Base-by-base conservation (phyloP, 2,329 filamentous ascomycete genomes). In the Neofusicoccum umdonicola region DNA sequence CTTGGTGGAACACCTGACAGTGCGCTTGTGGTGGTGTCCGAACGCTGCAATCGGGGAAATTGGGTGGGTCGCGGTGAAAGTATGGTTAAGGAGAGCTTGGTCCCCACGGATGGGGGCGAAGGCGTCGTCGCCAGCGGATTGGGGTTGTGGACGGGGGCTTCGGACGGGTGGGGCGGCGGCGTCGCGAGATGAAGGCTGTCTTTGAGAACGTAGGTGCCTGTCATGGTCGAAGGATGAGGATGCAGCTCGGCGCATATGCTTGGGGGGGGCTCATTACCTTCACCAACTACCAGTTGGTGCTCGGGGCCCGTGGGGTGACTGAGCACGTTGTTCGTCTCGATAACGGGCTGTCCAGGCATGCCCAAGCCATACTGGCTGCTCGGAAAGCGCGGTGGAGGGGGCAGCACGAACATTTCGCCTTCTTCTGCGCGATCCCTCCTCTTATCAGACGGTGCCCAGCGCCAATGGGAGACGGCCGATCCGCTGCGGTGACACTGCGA, bases 291-390 rank as follows among this genome's bases (percentile, higher is more conserved):
- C 70, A 99, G 89, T 75, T 96, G 91, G 78, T 92, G 92, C 71
- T 97, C 93, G 27, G 91, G 86, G 4, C 91, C 91, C 41, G 88
- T 87, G 27, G 92, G 94, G 71, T 91, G 90, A 65, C 87, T 87
- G 67, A 99, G 82, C 44, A 88, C 90, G 76, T 98, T 99, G 79
- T 95, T 96, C 62, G 94, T 97, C 84, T 99, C 95, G 73, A 97
- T 90, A 77, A 96, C 63, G n/a, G 63, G 54, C 47, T 65, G 63
- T 31, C 63, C 63, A 13, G 63, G 54, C 63, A 65, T 60, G 17
- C 63, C 63, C 54, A 65, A 39, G 63, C 63, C 63, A 61, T 90
- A 90, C 68, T 89, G 87, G 72, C 87, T 84, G 69, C 87, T 86
- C 64, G 91, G 90, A 82, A 96, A 97, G 35, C 63, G 63, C 44